Evolutionary conservation across 2,329 filamentous ascomycete species (phyloP).

Genomic region (Microcera coccophila): DNA sequence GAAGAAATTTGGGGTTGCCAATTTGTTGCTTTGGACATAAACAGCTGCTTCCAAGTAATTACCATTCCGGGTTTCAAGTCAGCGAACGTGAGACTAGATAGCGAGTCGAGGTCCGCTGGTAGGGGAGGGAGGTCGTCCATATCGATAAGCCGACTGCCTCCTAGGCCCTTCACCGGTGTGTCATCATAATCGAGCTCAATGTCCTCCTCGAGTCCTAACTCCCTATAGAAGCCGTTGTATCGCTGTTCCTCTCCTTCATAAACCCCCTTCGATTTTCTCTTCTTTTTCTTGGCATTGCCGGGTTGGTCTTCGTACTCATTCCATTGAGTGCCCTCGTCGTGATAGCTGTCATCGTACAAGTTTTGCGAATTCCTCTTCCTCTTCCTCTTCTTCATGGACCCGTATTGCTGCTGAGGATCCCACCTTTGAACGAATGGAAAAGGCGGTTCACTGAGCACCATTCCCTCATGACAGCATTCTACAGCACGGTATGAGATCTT

Average conservation of each 20-base stretch:
- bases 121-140: conserved; percentile 61
- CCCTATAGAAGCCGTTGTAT: conserved; percentile 2
- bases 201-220: conserved; percentile 19
- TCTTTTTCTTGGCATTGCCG: conserved; percentile 39
- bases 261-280: conserved; percentile 29
- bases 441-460: conserved; percentile 69
- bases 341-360: conserved; percentile 27
- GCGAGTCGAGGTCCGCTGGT: conserved; percentile 51
- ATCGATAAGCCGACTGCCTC: conserved; percentile 44
- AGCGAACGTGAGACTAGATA: conserved; percentile 48
- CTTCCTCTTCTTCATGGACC: conserved; percentile 47
- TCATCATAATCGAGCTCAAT: conserved; percentile 41
- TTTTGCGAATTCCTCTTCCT: conserved; percentile 34
- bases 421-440: conserved; percentile 89
- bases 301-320: conserved; percentile 34
- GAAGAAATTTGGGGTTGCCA: conserved; percentile 63
- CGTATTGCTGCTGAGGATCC: conserved; percentile 66
- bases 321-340: conserved; percentile 26
- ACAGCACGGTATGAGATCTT: conserved; percentile 74
- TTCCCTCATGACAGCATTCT: conserved; percentile 71
- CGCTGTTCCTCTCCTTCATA: conserved; percentile 11
- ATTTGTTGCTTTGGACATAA: conserved; percentile 57
- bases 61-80: conserved; percentile 57
- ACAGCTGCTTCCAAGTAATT: conserved; percentile 64
- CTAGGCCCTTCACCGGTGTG: conserved; percentile 29